Evolutionary conservation across 2,329 filamentous ascomycete species (phyloP).

Genomic region (Arthrobotrys megalospora): DNA sequence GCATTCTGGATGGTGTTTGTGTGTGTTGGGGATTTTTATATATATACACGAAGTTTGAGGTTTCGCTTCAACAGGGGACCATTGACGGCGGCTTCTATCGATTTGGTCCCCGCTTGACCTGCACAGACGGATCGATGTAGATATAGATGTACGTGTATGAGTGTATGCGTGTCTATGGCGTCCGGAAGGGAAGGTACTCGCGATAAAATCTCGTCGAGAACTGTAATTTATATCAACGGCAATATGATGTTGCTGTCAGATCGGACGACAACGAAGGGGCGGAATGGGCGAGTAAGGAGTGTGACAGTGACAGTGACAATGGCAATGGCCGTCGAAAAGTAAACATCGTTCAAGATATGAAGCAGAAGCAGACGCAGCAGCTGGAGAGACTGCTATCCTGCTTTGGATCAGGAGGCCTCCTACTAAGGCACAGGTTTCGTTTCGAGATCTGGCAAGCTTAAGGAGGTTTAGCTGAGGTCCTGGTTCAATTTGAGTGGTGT

Average conservation of each 20-base stretch:
- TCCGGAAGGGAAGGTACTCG: too few species aligned
- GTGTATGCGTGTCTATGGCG: not conserved
- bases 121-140: not conserved
- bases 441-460: slow-evolving; percentile 38
- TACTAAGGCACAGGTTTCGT: slow-evolving; percentile 31
- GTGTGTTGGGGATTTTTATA: not conserved
- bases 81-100: slow-evolving; percentile 36
- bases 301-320: not conserved
- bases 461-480: slow-evolving; percentile 34
- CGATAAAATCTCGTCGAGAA: not conserved
- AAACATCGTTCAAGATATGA: slow-evolving; percentile 17
- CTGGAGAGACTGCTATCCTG: slow-evolving; percentile 19
- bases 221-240: not conserved
- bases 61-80: slow-evolving; percentile 32
- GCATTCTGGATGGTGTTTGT: slow-evolving; percentile 33
- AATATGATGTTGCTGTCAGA: not conserved
- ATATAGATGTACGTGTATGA: not conserved
- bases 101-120: slow-evolving; percentile 20
- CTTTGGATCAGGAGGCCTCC: slow-evolving; percentile 40
- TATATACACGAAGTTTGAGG: slow-evolving; percentile 11
- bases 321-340: not conserved
- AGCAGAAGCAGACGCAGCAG: not conserved
- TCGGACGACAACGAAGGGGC: not conserved
- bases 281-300: slow-evolving; percentile 3
- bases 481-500: slow-evolving; percentile 25